Conservation (phyloP, 2,329 filamentous ascomycete genomes). For the Orbilia ellipsospora region DNA sequence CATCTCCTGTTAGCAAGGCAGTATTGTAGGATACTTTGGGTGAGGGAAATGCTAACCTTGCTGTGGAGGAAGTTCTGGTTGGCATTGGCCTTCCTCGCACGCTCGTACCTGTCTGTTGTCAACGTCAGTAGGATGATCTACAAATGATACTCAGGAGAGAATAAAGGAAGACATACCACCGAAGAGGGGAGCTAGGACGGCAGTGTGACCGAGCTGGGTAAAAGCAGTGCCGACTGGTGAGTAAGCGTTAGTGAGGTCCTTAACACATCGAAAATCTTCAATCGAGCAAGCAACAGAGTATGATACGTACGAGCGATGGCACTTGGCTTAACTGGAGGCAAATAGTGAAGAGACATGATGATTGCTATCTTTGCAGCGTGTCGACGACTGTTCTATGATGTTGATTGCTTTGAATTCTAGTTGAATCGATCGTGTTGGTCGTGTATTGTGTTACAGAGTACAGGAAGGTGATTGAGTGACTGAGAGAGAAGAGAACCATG, state of each 20-base stretch:
- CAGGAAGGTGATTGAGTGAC: neutral
- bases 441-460: constrained; percentile 7
- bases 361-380: constrained; percentile 32
- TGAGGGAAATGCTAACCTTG: constrained; percentile 32
- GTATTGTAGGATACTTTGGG: neutral
- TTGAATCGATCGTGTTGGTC: constrained; percentile 2
- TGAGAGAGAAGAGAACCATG: neutral
- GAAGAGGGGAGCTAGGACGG: constrained; percentile 87
- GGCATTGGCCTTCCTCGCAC: constrained; percentile 85
- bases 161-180: constrained; percentile 82
- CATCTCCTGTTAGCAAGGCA: neutral
- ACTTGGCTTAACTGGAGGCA: constrained; percentile 92
- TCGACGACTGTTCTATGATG: neutral
- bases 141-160: neutral
- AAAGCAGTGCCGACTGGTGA: constrained; percentile 82
- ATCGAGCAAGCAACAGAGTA: neutral
- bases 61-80: constrained; percentile 92
- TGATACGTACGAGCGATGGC: constrained; percentile 76
- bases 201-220: constrained; percentile 91
- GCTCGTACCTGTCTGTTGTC: constrained; percentile 41
- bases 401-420: constrained; percentile 16
- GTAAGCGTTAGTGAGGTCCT: constrained; percentile 7
- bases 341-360: constrained; percentile 63
- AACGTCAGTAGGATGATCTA: constrained; percentile 3
- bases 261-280: neutral